These are phyloP conservation scores for Cymodocea nodosa DNA, from an alignment of 116 monocot species.

Conservation along the genomic window DNA sequence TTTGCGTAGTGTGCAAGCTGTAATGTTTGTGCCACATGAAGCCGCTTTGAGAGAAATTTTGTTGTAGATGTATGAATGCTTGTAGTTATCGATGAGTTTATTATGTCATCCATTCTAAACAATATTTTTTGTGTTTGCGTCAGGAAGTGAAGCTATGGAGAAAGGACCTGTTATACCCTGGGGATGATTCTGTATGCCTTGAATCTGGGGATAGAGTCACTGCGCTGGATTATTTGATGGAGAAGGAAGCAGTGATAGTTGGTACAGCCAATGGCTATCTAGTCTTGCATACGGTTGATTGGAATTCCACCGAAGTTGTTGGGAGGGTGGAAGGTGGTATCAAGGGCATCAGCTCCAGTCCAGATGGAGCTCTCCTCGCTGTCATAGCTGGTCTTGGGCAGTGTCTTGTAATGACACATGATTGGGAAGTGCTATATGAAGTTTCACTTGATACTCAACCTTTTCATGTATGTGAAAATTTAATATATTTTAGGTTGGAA, in stretches of 20 bases:
- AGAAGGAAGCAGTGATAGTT: slow-evolving; percentile 72
- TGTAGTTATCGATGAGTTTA: neutral
- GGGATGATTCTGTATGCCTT: slow-evolving; percentile 24
- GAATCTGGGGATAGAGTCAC: slow-evolving; percentile 52
- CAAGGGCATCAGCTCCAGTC: slow-evolving; percentile 57
- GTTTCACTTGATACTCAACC: slow-evolving; percentile 39
- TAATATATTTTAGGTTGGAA: neutral
- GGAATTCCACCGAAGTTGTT: slow-evolving; percentile 53
- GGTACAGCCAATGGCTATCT: slow-evolving; percentile 67
- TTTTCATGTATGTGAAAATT: slow-evolving; percentile 22
- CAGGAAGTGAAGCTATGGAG: slow-evolving; percentile 38
- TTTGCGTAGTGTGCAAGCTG: too few relatives aligned
- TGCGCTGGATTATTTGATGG: slow-evolving; percentile 79
- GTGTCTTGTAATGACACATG: slow-evolving; percentile 75
- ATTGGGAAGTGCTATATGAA: slow-evolving; percentile 94
- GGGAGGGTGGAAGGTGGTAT: slow-evolving; percentile 90
- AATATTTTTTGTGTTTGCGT: neutral
- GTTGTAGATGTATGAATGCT: neutral
- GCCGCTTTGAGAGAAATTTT: too few relatives aligned
- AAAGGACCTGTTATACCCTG: slow-evolving; percentile 18
- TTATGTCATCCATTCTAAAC: neutral
- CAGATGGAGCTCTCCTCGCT: slow-evolving; percentile 86
- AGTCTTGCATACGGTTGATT: slow-evolving; percentile 39
- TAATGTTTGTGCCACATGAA: too few relatives aligned
- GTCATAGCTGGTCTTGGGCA: slow-evolving; percentile 69